phyloP scores from a whole-genome alignment of 2,329 filamentous ascomycete genomes.

The Samsoniella hepiali region DNA sequence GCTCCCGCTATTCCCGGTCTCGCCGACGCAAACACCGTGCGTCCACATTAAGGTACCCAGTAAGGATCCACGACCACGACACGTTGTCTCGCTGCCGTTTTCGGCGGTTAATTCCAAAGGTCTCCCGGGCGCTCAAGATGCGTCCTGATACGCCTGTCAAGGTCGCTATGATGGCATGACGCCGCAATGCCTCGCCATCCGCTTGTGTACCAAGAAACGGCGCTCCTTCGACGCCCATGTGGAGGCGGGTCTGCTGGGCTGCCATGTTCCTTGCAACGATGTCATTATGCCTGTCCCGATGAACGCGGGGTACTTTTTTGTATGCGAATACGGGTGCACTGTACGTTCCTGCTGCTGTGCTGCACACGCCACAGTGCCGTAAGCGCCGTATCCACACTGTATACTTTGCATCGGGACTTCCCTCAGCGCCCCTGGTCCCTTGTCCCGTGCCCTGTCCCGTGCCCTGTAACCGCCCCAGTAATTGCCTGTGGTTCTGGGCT shows the following conservation, averaged over 20 bases:
- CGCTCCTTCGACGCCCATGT: neutral
- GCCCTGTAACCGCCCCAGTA: neutral
- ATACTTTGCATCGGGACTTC: neutral
- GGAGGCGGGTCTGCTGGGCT: constrained; percentile 7
- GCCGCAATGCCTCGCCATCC: neutral
- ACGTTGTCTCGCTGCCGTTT: neutral
- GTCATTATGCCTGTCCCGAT: constrained; percentile 4
- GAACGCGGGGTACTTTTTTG: neutral
- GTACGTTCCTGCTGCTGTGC: neutral
- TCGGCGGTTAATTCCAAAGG: neutral
- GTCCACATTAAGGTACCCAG: neutral
- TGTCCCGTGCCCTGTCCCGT: neutral
- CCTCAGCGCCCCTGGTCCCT: neutral
- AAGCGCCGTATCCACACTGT: neutral
- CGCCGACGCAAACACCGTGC: neutral
- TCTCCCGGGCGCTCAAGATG: neutral
- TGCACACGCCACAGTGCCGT: neutral
- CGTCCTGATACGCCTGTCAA: neutral
- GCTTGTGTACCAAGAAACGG: neutral
- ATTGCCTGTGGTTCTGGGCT: neutral
- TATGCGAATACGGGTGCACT: neutral
- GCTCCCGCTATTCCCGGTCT: constrained; percentile 6
- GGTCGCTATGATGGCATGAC: neutral
- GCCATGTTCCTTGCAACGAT: neutral
- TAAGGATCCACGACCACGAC: neutral